phyloP scores from a whole-genome alignment of 441 rosid genomes.

The Kokia cookei region DNA sequence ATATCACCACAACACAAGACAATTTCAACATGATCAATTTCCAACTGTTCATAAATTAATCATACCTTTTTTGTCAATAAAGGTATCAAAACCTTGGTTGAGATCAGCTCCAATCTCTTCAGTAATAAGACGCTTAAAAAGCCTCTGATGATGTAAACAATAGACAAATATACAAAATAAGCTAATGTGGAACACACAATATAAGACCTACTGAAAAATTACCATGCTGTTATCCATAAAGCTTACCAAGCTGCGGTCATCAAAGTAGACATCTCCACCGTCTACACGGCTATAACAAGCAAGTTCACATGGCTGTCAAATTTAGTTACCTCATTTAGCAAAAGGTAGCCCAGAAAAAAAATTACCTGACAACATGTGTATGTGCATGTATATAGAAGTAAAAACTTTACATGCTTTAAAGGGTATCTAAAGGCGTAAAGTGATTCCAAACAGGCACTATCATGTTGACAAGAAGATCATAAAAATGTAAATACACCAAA shows the following conservation, averaged over 20 bases:
- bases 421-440: neutral
- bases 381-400: neutral
- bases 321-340: slow-evolving; percentile 9
- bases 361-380: neutral
- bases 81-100: slow-evolving; percentile 88
- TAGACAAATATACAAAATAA: neutral
- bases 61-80: slow-evolving; percentile 69
- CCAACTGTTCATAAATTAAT: neutral
- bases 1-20: neutral
- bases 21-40: neutral
- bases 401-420: neutral
- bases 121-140: slow-evolving; percentile 64
- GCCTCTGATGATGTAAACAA: slow-evolving; percentile 52
- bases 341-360: neutral
- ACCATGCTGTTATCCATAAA: slow-evolving; percentile 17
- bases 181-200: slow-evolving; percentile 6
- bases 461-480: neutral
- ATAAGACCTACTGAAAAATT: slow-evolving; percentile 3
- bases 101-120: slow-evolving; percentile 91
- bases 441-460: neutral
- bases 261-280: slow-evolving; percentile 76
- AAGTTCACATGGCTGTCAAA: slow-evolving; percentile 78
- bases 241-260: slow-evolving; percentile 76
- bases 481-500: neutral
- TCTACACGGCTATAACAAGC: slow-evolving; percentile 83